These are phyloP conservation scores for Pseudognaphalium luteoalbum DNA, from an alignment of 129 eudicot genomes.

Conservation along the genomic window DNA sequence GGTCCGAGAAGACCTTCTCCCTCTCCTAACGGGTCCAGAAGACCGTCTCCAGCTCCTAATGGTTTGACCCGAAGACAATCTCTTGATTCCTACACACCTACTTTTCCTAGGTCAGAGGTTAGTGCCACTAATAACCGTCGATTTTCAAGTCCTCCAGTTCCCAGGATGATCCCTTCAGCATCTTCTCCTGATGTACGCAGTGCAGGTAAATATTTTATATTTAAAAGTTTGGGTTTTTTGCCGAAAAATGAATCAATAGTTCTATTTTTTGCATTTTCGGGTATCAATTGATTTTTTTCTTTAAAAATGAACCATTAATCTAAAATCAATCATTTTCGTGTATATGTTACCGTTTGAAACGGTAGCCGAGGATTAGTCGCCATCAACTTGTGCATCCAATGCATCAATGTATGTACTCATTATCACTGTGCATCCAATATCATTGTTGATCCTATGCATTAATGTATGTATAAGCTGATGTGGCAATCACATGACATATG, in stretches of 20 bases:
- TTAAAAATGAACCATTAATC: too few relatives aligned
- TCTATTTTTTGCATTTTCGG: too few relatives aligned
- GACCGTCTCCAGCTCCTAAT: conserved; percentile 32
- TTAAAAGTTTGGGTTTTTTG: too few relatives aligned
- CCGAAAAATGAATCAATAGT: too few relatives aligned
- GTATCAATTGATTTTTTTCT: too few relatives aligned
- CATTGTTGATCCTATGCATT: not conserved
- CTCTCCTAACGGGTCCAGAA: conserved; percentile 30
- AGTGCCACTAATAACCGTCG: conserved; percentile 33
- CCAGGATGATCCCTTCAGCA: conserved; percentile 34
- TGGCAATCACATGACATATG: too few relatives aligned
- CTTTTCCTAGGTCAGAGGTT: conserved; percentile 23
- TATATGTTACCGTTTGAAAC: too few relatives aligned
- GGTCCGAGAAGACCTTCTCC: conserved; percentile 41
- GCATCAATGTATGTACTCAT: too few relatives aligned
- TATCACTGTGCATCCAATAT: too few relatives aligned
- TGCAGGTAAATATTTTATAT: conserved; percentile 28
- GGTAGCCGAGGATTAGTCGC: too few relatives aligned
- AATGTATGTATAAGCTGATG: too few relatives aligned
- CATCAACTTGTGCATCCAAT: not conserved
- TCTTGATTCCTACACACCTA: conserved; percentile 36
- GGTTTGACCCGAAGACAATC: conserved; percentile 41
- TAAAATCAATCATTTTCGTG: too few relatives aligned
- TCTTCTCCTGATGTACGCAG: conserved; percentile 35
- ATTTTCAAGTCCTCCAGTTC: conserved; percentile 46